phyloP scores from a whole-genome alignment of 2,329 filamentous ascomycete genomes.

The Ophiostoma fasciatum region DNA sequence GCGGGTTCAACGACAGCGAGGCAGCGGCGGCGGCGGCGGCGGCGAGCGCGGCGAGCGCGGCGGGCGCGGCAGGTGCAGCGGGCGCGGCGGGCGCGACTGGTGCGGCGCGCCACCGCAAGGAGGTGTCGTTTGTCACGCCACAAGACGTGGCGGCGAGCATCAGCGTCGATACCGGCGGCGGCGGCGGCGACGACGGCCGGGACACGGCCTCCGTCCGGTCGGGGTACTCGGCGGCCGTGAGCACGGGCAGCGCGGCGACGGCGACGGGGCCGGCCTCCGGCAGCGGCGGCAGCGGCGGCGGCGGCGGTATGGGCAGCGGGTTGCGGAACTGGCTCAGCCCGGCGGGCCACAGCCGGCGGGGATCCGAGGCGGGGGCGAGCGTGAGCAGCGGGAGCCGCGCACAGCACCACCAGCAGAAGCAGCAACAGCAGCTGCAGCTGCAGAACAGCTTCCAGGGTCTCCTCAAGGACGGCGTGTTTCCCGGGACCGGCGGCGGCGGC shows the following conservation, averaged over 20 bases:
- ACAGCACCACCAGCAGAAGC: background rate
- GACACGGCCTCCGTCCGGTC: slow-evolving; percentile 23
- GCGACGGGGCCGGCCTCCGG: background rate
- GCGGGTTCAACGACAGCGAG: too few relatives aligned
- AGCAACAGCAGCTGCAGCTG: background rate
- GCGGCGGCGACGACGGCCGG: slow-evolving; percentile 19
- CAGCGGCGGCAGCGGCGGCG: background rate
- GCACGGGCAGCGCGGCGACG: slow-evolving; percentile 7
- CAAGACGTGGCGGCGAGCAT: slow-evolving; percentile 21
- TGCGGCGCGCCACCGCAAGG: slow-evolving; percentile 47
- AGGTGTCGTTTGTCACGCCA: slow-evolving; percentile 54
- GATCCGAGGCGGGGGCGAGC: slow-evolving; percentile 12
- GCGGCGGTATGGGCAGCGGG: slow-evolving; percentile 2
- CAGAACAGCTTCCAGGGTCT: slow-evolving; percentile 28
- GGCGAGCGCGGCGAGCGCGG: too few relatives aligned
- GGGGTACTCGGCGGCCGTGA: slow-evolving; percentile 17
- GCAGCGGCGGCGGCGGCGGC: background rate
- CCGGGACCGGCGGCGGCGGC: background rate
- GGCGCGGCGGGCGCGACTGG: too few relatives aligned
- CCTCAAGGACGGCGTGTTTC: slow-evolving; percentile 33
- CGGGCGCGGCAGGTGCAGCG: too few relatives aligned
- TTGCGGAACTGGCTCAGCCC: slow-evolving; percentile 9
- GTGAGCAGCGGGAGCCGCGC: too few relatives aligned
- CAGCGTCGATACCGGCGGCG: slow-evolving; percentile 6
- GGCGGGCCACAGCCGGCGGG: slow-evolving; percentile 10